Percentiles rank a stretch among this genome's conserved stretches.
Conservation (phyloP, 1,284 basidiomycete species). For the Agaricales sp. region DNA sequence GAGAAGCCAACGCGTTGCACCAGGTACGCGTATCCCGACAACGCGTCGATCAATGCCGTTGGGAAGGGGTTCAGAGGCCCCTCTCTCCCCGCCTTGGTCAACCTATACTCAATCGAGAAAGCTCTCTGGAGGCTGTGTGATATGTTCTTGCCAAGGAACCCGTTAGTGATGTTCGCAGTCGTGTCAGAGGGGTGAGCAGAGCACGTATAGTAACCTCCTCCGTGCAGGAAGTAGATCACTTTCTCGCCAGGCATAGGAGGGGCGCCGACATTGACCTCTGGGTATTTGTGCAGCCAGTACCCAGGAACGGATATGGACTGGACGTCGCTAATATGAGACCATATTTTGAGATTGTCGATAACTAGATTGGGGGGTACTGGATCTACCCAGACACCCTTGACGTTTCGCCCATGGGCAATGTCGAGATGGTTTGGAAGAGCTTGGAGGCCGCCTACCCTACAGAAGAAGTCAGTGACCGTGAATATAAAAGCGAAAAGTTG, state of each 20-base stretch:
- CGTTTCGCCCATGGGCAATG: conserved; percentile 24
- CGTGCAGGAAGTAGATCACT: conserved; percentile 41
- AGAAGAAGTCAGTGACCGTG: not conserved
- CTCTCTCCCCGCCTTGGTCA: conserved; percentile 28
- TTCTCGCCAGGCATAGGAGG: conserved; percentile 36
- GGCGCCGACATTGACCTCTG: conserved; percentile 22
- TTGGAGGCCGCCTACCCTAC: conserved; percentile 24
- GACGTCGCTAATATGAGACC: conserved; percentile 30
- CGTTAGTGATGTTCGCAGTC: conserved; percentile 16
- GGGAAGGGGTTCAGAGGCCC: conserved; percentile 41
- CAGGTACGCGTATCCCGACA: conserved; percentile 53
- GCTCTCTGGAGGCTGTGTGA: conserved; percentile 28
- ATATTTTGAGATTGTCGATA: conserved; percentile 33
- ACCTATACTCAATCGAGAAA: conserved; percentile 39
- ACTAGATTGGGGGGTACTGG: conserved; percentile 33
- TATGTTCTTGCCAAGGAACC: conserved; percentile 15
- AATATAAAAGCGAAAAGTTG: not conserved
- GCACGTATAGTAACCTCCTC: conserved; percentile 32
- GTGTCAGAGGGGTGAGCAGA: conserved; percentile 32
- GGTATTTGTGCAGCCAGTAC: conserved; percentile 41
- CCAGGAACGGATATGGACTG: conserved; percentile 35
- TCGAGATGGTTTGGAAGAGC: conserved; percentile 26
- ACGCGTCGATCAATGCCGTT: conserved; percentile 48
- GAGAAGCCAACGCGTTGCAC: conserved; percentile 37
- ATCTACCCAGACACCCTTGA: conserved; percentile 44